Conservation (phyloP, 495 filamentous ascomycete genomes). For the Pyrenula aspistea region DNA sequence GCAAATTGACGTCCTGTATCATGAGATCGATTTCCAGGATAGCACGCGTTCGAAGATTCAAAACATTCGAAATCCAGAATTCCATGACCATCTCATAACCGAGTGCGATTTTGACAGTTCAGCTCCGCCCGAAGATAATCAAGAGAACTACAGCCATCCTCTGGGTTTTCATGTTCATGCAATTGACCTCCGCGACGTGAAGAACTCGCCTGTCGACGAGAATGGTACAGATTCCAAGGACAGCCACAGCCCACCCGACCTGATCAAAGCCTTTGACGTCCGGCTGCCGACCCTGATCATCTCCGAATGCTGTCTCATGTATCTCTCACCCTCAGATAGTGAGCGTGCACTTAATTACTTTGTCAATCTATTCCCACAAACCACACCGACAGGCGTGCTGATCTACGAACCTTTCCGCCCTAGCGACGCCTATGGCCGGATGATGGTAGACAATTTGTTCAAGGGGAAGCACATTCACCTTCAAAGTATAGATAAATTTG, state of each 20-base stretch:
- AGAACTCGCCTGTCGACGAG: conserved; percentile 1
- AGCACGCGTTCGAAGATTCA: conserved; percentile 57
- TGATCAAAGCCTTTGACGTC: conserved; percentile 29
- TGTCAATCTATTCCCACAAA: conserved; percentile 34
- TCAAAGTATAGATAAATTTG: conserved; percentile 66
- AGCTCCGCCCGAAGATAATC: background rate
- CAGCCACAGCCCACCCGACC: conserved; percentile 3
- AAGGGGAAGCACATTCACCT: conserved; percentile 73
- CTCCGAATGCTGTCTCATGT: conserved; percentile 90
- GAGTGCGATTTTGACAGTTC: background rate
- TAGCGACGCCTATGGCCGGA: conserved; percentile 71
- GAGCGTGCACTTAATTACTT: conserved; percentile 56
- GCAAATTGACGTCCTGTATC: conserved; percentile 50
- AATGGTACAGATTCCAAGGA: background rate
- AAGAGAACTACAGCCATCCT: background rate
- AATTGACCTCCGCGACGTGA: conserved; percentile 63
- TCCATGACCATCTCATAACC: background rate
- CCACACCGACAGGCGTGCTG: conserved; percentile 45
- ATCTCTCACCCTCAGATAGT: conserved; percentile 55
- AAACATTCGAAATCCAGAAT: conserved; percentile 22
- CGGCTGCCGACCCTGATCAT: conserved; percentile 68
- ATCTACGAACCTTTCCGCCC: conserved; percentile 86
- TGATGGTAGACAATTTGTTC: conserved; percentile 77
- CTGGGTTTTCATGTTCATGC: conserved; percentile 60
- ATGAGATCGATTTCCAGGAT: conserved; percentile 82